Evolutionary conservation across 495 filamentous ascomycete species (phyloP).

Genomic region (Clohesyomyces aquaticus): DNA sequence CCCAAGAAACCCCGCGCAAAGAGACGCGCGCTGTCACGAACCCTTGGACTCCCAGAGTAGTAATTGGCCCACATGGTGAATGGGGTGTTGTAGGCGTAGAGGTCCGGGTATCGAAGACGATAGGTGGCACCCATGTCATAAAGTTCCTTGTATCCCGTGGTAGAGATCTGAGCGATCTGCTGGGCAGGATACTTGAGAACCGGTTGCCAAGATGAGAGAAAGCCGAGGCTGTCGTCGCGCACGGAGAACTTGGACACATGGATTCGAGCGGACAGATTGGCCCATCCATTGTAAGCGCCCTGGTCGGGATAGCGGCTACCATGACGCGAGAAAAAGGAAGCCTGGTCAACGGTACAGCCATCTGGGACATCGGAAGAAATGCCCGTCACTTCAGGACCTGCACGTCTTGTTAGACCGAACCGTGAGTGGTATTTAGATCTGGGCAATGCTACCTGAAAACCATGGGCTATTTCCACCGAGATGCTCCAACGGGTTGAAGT

Average conservation of each 20-base stretch:
- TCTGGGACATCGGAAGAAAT: constrained; percentile 55
- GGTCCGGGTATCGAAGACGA: constrained; percentile 53
- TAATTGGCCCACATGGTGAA: constrained; percentile 64
- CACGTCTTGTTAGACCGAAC: not conserved
- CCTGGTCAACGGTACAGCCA: constrained; percentile 59
- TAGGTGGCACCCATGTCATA: constrained; percentile 49
- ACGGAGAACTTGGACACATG: constrained; percentile 54
- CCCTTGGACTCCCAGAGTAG: constrained; percentile 47
- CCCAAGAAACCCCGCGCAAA: constrained; percentile 61
- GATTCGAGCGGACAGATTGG: constrained; percentile 51
- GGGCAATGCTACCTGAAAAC: constrained; percentile 43
- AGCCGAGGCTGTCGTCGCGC: constrained; percentile 47
- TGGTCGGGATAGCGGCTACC: constrained; percentile 61
- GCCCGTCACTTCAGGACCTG: constrained; percentile 58
- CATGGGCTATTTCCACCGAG: constrained; percentile 60
- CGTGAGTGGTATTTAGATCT: not conserved
- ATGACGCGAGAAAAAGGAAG: constrained; percentile 58
- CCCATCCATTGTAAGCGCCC: constrained; percentile 58
- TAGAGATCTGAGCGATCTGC: constrained; percentile 57
- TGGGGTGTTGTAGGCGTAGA: constrained; percentile 58
- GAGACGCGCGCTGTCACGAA: constrained; percentile 53
- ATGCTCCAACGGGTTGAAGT: constrained; percentile 51
- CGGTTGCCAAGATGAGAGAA: constrained; percentile 58
- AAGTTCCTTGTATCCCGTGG: constrained; percentile 61
- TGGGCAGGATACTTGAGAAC: constrained; percentile 53